These are phyloP conservation scores for Mortierella sp. DNA, from an alignment of 371 early-diverging fungal genomes.

Conservation along the genomic window DNA sequence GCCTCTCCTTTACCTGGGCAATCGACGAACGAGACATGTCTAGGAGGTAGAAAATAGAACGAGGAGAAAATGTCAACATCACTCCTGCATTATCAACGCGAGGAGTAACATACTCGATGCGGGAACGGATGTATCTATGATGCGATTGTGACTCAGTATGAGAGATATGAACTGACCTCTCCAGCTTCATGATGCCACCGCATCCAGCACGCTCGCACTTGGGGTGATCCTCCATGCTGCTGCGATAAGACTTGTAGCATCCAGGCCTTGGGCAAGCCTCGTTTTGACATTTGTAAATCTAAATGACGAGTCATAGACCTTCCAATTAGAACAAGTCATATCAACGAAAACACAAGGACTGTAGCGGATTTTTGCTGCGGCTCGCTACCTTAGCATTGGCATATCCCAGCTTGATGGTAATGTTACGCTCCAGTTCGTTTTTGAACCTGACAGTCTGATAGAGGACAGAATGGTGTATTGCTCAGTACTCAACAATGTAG, in stretches of 20 bases:
- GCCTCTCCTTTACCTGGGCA: constrained; percentile 89
- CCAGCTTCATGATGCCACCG: constrained; percentile 86
- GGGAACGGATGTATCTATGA: too few species aligned
- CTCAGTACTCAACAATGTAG: not conserved
- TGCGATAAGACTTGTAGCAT: constrained; percentile 92
- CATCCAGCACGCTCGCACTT: constrained; percentile 95
- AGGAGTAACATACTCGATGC: too few species aligned
- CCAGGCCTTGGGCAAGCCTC: constrained; percentile 96
- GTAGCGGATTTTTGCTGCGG: too few species aligned
- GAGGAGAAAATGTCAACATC: too few species aligned
- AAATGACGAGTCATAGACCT: too few species aligned
- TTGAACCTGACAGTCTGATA: constrained; percentile 97
- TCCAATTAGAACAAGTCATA: too few species aligned
- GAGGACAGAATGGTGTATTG: not conserved
- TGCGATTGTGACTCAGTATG: constrained; percentile 6
- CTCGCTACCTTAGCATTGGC: constrained; percentile 98
- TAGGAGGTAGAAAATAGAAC: constrained; percentile 35
- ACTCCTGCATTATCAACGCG: too few species aligned
- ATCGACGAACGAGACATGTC: constrained; percentile 99
- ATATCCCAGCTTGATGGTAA: constrained; percentile 99
- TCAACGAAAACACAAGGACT: too few species aligned
- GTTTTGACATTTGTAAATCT: constrained; percentile 97
- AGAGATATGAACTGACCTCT: constrained; percentile 60
- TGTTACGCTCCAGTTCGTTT: constrained; percentile 99
- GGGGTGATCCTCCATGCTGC: constrained; percentile 88